Evolutionary conservation across 179 eudicot species (phyloP), one percentile per base, ranked within the genome.

Genomic region (Silene coronaria): DNA sequence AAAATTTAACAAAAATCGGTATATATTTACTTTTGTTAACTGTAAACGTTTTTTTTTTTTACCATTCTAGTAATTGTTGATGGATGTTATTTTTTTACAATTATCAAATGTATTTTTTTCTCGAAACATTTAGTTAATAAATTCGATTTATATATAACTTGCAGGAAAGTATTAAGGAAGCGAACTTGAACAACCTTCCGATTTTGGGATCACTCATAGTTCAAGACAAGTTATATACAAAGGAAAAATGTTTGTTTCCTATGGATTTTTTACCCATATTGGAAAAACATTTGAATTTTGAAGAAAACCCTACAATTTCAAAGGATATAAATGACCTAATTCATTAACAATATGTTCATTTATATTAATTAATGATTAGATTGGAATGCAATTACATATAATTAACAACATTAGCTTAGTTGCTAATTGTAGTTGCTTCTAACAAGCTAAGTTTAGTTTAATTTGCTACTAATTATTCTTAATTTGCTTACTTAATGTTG

Each of bases 191-290:
- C 57, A 82, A 71, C 10, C 79, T 81, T 34, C 63, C 84, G 5
- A 76, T 82, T n/a, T 71, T 82, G 67, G 76, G 77, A 24, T 78
- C 84, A 19, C 3, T 5, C 14, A 13, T 60, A 3, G 66, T 82
- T 34, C 85, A 79, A 76, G 82, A 82, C 61, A 82, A 82, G 75
- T 63, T 79, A 0, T 82, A 75, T 30, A n/a, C 71, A 62, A 76
- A 82, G 22, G 77, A 76, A 30, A 75, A 76, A 60, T 82, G 85
- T 36, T 75, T 82, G 75, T 61, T 79, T 60, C 85, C 82, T 14
- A 21, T 48, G 23, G 79, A 82, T 58, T 27, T 67, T n/a, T 51
- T 82, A 21, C 75, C 80, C 22, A 46, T 66, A 1, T 26, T 75
- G 14, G 58, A 75, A 75, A 55, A 78, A 9, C 70, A 65, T 38